These are phyloP conservation scores for Sisymbrium altissimum DNA, from an alignment of 345 rosid genomes.

Conservation along the genomic window DNA sequence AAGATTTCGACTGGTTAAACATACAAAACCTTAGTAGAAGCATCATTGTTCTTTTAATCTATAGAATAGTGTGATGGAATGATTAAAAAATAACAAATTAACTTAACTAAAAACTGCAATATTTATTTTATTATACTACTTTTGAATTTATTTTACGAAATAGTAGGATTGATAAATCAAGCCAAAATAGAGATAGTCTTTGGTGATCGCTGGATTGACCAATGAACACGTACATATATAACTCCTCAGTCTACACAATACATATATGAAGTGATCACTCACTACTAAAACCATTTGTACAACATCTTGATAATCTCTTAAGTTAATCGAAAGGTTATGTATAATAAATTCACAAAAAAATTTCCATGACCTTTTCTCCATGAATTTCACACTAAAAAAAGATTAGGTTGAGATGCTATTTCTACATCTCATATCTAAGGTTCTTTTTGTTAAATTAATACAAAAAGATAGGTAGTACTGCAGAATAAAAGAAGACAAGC, in stretches of 20 bases:
- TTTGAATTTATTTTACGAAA: neutral
- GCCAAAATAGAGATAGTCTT: neutral
- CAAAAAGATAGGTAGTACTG: neutral
- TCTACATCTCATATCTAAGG: conserved; percentile 1
- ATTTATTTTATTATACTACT: neutral
- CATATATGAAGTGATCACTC: neutral
- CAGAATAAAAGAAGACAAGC: conserved; percentile 7
- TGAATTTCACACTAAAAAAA: neutral
- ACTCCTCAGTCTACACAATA: neutral
- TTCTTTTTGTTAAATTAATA: neutral
- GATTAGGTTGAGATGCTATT: neutral
- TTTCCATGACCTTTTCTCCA: neutral
- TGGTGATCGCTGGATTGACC: neutral
- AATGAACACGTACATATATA: neutral
- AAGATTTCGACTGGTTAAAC: neutral
- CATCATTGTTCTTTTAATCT: neutral
- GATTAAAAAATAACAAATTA: neutral
- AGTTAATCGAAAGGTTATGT: neutral
- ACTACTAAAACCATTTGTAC: neutral
- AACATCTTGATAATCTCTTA: conserved; percentile 1
- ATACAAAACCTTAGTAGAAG: neutral
- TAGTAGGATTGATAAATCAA: neutral
- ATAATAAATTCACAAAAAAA: neutral
- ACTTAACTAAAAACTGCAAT: neutral
- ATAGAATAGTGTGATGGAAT: neutral